A percentile compares a stretch with the other conserved stretches of the same genome.
Evolutionary conservation across 257 asterid genomes (phyloP).

Genomic region (Fraxinus cuspidata): DNA sequence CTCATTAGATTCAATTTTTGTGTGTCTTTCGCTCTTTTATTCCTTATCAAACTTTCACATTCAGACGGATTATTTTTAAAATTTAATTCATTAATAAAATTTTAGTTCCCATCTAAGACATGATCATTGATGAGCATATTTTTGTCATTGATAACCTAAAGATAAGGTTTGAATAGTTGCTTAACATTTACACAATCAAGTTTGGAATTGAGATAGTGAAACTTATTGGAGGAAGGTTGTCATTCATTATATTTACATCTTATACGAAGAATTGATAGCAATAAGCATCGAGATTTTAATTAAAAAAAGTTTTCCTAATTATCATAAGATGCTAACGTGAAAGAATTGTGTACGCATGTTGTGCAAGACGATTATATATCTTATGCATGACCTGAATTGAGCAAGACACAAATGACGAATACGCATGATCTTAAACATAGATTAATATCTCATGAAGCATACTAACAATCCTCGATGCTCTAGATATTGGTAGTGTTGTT

Average conservation of each 20-base stretch:
- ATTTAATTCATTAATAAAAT: conserved; percentile 1
- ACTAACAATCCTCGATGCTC: no score
- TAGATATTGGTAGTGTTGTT: no score
- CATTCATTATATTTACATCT: no score
- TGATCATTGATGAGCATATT: conserved; percentile 6
- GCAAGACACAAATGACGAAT: not conserved
- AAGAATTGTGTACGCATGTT: not conserved
- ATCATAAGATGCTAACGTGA: no score
- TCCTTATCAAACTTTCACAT: conserved; percentile 29
- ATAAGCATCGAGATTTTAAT: not conserved
- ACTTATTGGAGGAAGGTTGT: no score
- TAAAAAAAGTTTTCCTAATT: no score
- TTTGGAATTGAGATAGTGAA: not conserved
- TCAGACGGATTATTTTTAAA: conserved; percentile 2
- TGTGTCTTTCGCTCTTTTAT: conserved; percentile 21
- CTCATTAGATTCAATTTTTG: conserved; percentile 15
- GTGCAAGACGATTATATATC: not conserved
- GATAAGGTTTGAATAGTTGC: conserved; percentile 16
- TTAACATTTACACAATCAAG: not conserved
- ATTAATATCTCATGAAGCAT: no score
- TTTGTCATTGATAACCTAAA: not conserved
- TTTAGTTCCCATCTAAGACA: conserved; percentile 4
- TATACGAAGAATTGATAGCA: no score
- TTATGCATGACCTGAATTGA: not conserved
- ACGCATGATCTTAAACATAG: not conserved